A percentile compares a stretch with the other conserved stretches of the same genome.
These are phyloP conservation scores for Dendrobium officinale DNA, from an alignment of 106 monocot genomes.

Conservation along the genomic window DNA sequence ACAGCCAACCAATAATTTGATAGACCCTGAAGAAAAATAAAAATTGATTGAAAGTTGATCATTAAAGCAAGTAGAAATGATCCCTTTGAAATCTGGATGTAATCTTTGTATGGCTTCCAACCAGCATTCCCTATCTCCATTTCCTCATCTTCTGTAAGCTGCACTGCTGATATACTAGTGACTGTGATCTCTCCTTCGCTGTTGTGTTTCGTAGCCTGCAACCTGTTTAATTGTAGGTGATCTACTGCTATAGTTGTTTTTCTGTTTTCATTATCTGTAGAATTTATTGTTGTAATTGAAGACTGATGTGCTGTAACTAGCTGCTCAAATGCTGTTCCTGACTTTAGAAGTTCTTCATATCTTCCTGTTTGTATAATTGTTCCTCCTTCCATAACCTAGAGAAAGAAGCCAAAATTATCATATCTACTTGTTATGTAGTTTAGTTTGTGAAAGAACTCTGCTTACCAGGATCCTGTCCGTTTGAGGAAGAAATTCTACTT, in stretches of 20 bases:
- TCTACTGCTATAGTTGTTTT: neutral
- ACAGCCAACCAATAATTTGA: conserved; percentile 74
- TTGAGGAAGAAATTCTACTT: conserved; percentile 73
- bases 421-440: neutral
- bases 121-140: conserved; percentile 61
- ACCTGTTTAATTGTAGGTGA: neutral
- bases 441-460: neutral
- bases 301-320: conserved; percentile 73
- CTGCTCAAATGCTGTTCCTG: conserved; percentile 74
- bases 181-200: conserved; percentile 38
- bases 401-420: neutral
- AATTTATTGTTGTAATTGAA: conserved; percentile 41
- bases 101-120: conserved; percentile 55
- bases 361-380: conserved; percentile 57
- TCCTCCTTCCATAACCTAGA: conserved; percentile 75
- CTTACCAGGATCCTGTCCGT: conserved; percentile 73
- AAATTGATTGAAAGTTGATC: conserved; percentile 31
- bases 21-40: conserved; percentile 49
- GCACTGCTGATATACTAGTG: conserved; percentile 10
- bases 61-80: conserved; percentile 24
- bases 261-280: conserved; percentile 12
- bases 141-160: conserved; percentile 69
- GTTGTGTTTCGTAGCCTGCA: conserved; percentile 11
- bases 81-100: conserved; percentile 42
- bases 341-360: conserved; percentile 48